Percentiles rank a stretch among this genome's conserved stretches.
These are phyloP conservation scores for Vigna unguiculata DNA, from an alignment of 306 rosid genomes.

Conservation along the genomic window DNA sequence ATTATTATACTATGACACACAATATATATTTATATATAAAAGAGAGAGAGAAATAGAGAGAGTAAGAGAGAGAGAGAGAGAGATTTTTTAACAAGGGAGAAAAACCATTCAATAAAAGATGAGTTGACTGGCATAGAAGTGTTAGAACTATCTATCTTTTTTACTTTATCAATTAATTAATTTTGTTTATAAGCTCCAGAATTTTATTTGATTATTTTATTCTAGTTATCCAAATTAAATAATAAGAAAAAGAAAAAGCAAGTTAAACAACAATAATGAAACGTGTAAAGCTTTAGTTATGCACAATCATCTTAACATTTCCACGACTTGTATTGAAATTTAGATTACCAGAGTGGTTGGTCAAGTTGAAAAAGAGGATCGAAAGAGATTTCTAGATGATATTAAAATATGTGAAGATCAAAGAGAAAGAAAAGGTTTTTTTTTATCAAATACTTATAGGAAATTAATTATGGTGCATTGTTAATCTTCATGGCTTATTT, in stretches of 20 bases:
- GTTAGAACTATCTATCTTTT: neutral
- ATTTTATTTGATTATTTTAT: neutral
- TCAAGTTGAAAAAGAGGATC: neutral
- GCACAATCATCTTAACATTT: neutral
- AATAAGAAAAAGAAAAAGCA: neutral
- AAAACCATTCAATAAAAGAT: neutral
- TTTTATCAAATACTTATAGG: neutral
- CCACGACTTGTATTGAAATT: neutral
- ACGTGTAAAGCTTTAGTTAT: constrained; percentile 1
- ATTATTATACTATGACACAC: too few relatives aligned
- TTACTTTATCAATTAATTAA: neutral
- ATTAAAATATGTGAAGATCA: too few relatives aligned
- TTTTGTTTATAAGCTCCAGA: neutral
- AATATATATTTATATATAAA: too few relatives aligned
- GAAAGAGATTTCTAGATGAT: neutral
- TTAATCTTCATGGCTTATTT: neutral
- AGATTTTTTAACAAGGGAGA: too few relatives aligned
- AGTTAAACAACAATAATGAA: neutral
- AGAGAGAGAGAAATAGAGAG: too few relatives aligned
- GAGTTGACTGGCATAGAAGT: neutral
- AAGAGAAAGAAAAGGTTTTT: too few relatives aligned
- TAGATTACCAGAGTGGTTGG: neutral
- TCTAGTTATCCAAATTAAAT: neutral
- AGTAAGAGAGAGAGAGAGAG: too few relatives aligned
- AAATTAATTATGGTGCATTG: neutral